Percentiles rank a stretch among this genome's conserved stretches.
These are phyloP conservation scores for Forsythia viridissima DNA, from an alignment of 257 asterid genomes.

Conservation along the genomic window DNA sequence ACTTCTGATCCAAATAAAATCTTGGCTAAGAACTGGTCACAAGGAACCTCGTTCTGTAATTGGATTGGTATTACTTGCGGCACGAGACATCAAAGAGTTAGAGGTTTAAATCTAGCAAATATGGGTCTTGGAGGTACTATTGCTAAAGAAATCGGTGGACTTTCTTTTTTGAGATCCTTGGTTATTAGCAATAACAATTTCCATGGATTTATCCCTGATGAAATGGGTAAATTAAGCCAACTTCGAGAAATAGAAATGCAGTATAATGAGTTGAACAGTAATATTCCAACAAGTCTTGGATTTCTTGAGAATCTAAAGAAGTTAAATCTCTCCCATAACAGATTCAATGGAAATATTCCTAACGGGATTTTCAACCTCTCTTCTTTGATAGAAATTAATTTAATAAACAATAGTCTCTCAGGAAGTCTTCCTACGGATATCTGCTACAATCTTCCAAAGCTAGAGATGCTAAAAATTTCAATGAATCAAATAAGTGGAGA, in stretches of 20 bases:
- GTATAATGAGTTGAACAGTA: no score
- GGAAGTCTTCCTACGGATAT: constrained; percentile 1
- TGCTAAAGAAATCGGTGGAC: no score
- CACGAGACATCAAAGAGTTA: not conserved
- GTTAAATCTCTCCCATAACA: not conserved
- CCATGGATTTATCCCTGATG: no score
- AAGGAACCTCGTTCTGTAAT: constrained; percentile 12
- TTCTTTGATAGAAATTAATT: not conserved
- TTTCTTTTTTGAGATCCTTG: no score
- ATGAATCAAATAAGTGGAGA: not conserved
- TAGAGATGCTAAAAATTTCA: not conserved
- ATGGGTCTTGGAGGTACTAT: no score
- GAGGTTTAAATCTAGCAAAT: no score
- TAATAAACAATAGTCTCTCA: not conserved
- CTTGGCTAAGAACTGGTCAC: constrained; percentile 26
- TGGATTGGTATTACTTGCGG: constrained; percentile 25
- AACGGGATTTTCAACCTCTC: not conserved
- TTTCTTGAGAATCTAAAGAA: no score
- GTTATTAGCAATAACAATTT: no score
- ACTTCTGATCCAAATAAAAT: not conserved
- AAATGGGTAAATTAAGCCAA: no score
- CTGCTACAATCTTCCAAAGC: not conserved
- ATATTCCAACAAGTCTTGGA: no score
- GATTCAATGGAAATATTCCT: not conserved
- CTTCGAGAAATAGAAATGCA: no score